Evolutionary conservation across 164 flowering plant species (phyloP).

Genomic region (Liquidambar formosana): DNA sequence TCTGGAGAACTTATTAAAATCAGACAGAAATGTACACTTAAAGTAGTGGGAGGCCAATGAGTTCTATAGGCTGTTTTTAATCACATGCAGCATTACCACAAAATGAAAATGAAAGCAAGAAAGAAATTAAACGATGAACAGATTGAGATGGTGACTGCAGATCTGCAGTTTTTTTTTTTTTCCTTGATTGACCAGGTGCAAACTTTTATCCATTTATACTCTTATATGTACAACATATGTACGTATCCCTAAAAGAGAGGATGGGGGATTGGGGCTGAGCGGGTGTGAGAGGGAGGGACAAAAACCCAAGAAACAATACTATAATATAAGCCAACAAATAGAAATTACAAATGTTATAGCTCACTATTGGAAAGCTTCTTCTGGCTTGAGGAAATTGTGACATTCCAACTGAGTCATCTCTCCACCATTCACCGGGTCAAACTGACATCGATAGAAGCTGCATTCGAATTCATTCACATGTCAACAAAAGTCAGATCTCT

Average conservation of each 20-base stretch:
- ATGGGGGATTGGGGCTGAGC: background rate
- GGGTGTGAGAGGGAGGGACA: background rate
- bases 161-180: background rate
- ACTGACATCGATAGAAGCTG: slow-evolving; percentile 73
- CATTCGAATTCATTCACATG: slow-evolving; percentile 24
- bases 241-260: background rate
- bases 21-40: too few species aligned
- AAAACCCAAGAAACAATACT: background rate
- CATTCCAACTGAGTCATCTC: slow-evolving; percentile 81
- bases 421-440: slow-evolving; percentile 64
- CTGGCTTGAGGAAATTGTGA: slow-evolving; percentile 66
- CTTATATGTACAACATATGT: too few species aligned
- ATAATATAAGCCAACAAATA: background rate
- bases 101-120: background rate
- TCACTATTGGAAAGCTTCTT: slow-evolving; percentile 34
- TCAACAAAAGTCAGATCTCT: too few species aligned
- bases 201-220: too few species aligned
- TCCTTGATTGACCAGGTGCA: too few species aligned
- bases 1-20: too few species aligned
- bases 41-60: too few species aligned
- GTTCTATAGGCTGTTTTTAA: too few species aligned
- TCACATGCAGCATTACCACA: too few species aligned
- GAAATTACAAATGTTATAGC: background rate
- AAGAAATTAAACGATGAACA: background rate
- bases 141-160: background rate